These are phyloP conservation scores for Blastocystis sp. DNA, from an alignment of 352 stramenopile genomes.

Conservation along the genomic window DNA sequence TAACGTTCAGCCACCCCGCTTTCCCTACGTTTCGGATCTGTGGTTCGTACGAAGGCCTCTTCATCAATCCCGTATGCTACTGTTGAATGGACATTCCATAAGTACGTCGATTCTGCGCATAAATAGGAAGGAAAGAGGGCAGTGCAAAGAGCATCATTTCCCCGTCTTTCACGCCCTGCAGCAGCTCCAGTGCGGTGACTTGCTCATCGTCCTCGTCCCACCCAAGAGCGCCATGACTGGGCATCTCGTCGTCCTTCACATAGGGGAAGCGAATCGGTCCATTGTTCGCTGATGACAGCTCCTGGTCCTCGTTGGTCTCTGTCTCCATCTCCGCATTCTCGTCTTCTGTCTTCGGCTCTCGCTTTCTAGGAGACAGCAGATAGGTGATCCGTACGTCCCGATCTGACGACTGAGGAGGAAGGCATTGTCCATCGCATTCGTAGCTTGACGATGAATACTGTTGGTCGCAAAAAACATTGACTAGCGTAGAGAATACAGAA, in stretches of 20 bases:
- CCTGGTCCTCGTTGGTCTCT: constrained; percentile 2
- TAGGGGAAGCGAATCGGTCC: constrained; percentile 52
- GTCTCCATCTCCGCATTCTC: background rate
- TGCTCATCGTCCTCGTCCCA: constrained; percentile 52
- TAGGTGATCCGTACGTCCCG: background rate
- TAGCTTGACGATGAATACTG: background rate
- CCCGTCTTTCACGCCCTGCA: constrained; percentile 29
- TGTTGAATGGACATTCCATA: background rate
- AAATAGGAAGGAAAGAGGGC: constrained; percentile 51
- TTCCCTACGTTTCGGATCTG: constrained; percentile 1
- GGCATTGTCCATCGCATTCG: constrained; percentile 23
- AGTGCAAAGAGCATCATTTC: constrained; percentile 38
- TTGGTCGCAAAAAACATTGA: constrained; percentile 47
- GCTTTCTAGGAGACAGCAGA: background rate
- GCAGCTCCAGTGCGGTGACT: constrained; percentile 28
- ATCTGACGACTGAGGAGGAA: constrained; percentile 15
- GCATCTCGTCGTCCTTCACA: background rate
- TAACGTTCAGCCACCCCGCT: background rate
- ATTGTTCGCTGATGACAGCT: constrained; percentile 18
- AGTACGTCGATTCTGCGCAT: constrained; percentile 29
- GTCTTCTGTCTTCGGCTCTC: background rate
- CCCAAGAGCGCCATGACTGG: background rate
- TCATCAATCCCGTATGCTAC: constrained; percentile 50
- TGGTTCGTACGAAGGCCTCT: constrained; percentile 17
- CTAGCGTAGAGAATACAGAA: background rate